These are phyloP conservation scores for Pleurotus citrinopileatus DNA, from an alignment of 768 basidiomycete genomes.

Conservation along the genomic window DNA sequence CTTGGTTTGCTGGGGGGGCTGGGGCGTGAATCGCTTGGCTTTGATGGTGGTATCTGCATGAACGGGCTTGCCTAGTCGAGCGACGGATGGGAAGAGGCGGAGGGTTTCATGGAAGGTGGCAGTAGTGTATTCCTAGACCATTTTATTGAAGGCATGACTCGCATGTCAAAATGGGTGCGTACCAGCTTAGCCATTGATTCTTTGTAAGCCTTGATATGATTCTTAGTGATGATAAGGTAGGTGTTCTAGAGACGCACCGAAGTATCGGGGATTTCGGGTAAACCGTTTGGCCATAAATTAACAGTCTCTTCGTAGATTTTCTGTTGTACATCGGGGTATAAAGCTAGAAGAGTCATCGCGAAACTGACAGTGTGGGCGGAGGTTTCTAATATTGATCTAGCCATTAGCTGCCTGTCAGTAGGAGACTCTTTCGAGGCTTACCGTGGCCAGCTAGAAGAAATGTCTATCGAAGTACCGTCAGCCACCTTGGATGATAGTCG, in stretches of 20 bases:
- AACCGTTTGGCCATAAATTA: constrained; percentile 36
- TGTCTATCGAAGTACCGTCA: constrained; percentile 21
- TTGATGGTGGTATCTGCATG: constrained; percentile 31
- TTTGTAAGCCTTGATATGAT: constrained; percentile 32
- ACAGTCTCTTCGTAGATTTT: constrained; percentile 40
- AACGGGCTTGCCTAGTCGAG: constrained; percentile 33
- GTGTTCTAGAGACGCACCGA: constrained; percentile 23
- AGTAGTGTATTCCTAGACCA: constrained; percentile 34
- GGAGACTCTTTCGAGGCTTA: constrained; percentile 14
- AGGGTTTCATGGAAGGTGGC: constrained; percentile 46
- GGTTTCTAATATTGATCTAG: constrained; percentile 33
- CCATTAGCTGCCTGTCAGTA: neutral
- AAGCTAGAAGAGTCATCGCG: constrained; percentile 40
- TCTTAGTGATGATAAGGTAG: neutral
- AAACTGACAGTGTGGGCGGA: constrained; percentile 44
- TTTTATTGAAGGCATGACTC: neutral
- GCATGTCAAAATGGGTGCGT: neutral
- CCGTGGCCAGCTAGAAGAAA: constrained; percentile 52
- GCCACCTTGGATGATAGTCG: neutral
- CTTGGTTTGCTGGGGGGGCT: constrained; percentile 20
- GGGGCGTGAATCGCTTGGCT: constrained; percentile 28
- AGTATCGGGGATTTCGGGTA: constrained; percentile 19
- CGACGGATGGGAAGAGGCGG: constrained; percentile 36
- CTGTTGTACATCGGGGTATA: constrained; percentile 47
- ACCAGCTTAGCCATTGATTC: constrained; percentile 36